Conservation (phyloP, 176 grass and related monocot species). For the Cocos nucifera region DNA sequence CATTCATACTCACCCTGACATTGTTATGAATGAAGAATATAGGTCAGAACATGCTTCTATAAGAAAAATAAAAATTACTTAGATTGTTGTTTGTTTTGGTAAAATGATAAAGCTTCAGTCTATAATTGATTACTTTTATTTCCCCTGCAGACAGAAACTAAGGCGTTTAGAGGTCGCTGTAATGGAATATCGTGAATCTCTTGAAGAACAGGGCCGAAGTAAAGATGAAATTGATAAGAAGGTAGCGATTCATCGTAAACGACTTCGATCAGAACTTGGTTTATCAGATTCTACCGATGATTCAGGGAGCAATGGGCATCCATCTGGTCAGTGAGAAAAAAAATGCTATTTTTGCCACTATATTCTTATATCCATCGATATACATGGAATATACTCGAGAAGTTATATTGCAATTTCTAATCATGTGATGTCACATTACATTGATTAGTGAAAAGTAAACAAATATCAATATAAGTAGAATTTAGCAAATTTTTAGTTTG, state of each 20-base stretch:
- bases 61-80: too few relatives aligned
- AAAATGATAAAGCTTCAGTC: too few relatives aligned
- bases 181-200: conserved; percentile 83
- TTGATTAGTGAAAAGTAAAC: too few relatives aligned
- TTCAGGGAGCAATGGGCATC: conserved; percentile 33
- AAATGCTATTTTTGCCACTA: not conserved
- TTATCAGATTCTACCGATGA: conserved; percentile 59
- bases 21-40: conserved; percentile 68
- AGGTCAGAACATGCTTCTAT: conserved; percentile 34
- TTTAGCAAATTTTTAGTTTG: too few relatives aligned
- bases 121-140: not conserved
- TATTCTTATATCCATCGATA: too few relatives aligned
- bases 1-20: conserved; percentile 40
- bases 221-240: conserved; percentile 84
- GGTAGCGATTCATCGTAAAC: conserved; percentile 62
- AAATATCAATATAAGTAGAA: too few relatives aligned
- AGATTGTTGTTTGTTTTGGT: too few relatives aligned
- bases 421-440: too few relatives aligned
- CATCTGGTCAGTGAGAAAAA: conserved; percentile 53
- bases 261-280: conserved; percentile 74
- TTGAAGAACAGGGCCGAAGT: conserved; percentile 75
- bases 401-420: too few relatives aligned
- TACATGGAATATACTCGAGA: too few relatives aligned
- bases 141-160: conserved; percentile 66
- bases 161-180: conserved; percentile 87